Evolutionary conservation across 2,329 filamentous ascomycete species (phyloP), one percentile per base, ranked within the genome.

Genomic region (Aspergillus sergii): DNA sequence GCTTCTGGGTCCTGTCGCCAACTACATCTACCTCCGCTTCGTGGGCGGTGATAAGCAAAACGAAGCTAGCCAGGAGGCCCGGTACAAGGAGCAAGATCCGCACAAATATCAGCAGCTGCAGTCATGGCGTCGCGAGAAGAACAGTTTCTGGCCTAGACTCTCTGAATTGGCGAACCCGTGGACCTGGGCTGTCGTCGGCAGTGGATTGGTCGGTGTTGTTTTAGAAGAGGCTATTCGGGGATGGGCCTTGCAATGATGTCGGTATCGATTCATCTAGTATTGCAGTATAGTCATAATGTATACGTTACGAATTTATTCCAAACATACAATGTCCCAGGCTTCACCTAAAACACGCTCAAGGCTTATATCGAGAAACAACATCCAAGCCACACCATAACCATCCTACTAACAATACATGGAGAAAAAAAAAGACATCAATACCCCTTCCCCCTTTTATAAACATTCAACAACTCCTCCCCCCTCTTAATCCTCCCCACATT

Each of bases 381-480:
- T 48, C 23, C 19, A 41, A n/a, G 39, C 11, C 11, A 6, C 23
- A 16, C 4, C 12, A 12, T 48, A 7, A 7, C 2, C 23, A 48
- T 0, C 1, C 1, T 19, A 30, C 16, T 30, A 11, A 23, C n/a
- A n/a, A n/a, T n/a, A n/a, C n/a, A n/a, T n/a, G n/a, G n/a, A n/a
- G n/a, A n/a, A n/a, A n/a, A n/a, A n/a, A n/a, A n/a, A n/a, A n/a
- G n/a, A n/a, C n/a, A n/a, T 63, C 48, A 91, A 77, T 91, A 91
- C 6, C 88, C 89, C 73, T 81, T 86, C 68, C 82, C 80, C 71
- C 86, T 78, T 73, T 85, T 80, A 61, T 90, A 88, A 46, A 84
- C 78, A 78, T 91, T 91, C 45, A 90, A 79, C 76, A 90, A 75
- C 59, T 73, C 72, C 72, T 83, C 79, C 4, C 88, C 88, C 62